Base-by-base conservation (phyloP, 2,329 filamentous ascomycete species). In the Penicillium sp. region DNA sequence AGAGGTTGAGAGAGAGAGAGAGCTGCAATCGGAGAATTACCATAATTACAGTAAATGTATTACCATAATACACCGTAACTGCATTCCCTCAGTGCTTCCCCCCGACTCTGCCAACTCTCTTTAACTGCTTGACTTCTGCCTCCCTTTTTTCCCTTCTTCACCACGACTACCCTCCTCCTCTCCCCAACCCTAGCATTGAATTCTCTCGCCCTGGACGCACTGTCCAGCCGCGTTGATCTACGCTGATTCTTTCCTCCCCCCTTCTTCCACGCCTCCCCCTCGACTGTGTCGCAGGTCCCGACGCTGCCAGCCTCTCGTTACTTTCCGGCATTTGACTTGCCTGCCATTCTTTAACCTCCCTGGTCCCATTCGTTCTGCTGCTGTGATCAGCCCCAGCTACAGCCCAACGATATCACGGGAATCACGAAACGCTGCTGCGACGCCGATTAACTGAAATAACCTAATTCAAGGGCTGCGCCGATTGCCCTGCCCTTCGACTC, bases 271-370 rank as follows among this genome's bases (percentile, higher is more conserved):
- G 14, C 41, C 40, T 42, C 28, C 38, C 40, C 41, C 38, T 50
- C 46, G 56, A 60, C 56, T 50, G 60, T 64, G 58, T 65, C 58
- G 58, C 63, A 51, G 61, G 58, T 53, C 58, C 57, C 60, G 62
- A 64, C 62, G 61, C 63, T 61, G 50, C 60, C 60, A 61, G 62
- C 58, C 64, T 64, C 58, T 67, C 64, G 60, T 67, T 67, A 59
- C 58, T 35, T 44, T 53, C 16, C 43, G 57, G 59, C 54, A 57
- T 52, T 46, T 49, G 37, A 53, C 42, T 40, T 58, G 57, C 56
- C 56, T 53, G 53, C 32, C 56, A 53, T 51, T 59, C 56, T 40
- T 58, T 59, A 40, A 50, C 37, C 20, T 47, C 48, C 24, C 26
- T 26, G 24, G 24, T 28, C 41, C 50, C 46, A 50, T 40, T 51